phyloP scores from a whole-genome alignment of 352 stramenopile genomes.

The Phytophthora sansomeana region DNA sequence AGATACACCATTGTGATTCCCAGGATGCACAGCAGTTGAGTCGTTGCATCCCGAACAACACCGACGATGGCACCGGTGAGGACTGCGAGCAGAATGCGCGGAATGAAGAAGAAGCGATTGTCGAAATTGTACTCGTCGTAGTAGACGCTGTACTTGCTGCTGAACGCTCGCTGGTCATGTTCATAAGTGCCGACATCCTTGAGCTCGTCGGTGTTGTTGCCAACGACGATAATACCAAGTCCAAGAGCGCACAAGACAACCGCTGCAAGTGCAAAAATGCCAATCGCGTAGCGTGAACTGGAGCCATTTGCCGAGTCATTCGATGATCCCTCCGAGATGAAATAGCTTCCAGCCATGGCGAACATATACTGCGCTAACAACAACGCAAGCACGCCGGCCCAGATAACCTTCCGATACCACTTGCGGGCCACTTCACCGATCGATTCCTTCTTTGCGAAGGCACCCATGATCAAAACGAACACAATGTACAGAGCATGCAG shows the following conservation, averaged over 20 bases:
- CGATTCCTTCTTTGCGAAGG: constrained; percentile 65
- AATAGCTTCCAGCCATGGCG: constrained; percentile 82
- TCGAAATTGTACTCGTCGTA: constrained; percentile 93
- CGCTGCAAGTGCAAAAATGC: constrained; percentile 51
- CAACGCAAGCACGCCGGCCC: constrained; percentile 71
- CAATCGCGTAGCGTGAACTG: constrained; percentile 51
- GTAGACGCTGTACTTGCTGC: constrained; percentile 85
- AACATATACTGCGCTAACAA: constrained; percentile 90
- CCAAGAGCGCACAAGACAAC: constrained; percentile 67
- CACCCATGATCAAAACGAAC: constrained; percentile 54
- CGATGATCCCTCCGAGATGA: constrained; percentile 56
- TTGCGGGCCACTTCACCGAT: constrained; percentile 61
- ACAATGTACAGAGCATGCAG: constrained; percentile 77
- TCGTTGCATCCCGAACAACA: constrained; percentile 68
- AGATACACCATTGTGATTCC: constrained; percentile 77
- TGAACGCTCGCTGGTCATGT: constrained; percentile 82
- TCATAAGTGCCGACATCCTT: constrained; percentile 78
- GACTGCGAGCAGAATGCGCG: constrained; percentile 75
- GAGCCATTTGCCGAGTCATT: constrained; percentile 40
- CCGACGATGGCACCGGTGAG: constrained; percentile 78
- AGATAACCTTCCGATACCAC: constrained; percentile 88
- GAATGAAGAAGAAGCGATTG: constrained; percentile 91
- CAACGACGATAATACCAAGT: constrained; percentile 76
- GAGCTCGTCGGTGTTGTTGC: constrained; percentile 71
- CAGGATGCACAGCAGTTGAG: constrained; percentile 80